phyloP scores from a whole-genome alignment of 148 eudicot genomes.

The Polygonum aviculare region DNA sequence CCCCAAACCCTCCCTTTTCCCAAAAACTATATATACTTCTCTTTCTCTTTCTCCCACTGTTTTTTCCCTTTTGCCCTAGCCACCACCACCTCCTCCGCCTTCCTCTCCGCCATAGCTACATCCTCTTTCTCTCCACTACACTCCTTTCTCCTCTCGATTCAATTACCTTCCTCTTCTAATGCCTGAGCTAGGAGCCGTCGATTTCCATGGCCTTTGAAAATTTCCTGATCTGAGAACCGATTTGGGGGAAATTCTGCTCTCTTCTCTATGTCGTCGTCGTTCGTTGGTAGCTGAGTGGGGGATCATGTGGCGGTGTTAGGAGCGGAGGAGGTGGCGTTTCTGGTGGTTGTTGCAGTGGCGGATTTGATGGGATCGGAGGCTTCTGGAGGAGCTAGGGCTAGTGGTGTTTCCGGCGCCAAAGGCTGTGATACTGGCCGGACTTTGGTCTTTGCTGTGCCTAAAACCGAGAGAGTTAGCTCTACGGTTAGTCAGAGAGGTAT shows the following conservation, averaged over 20 bases:
- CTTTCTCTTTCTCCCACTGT: slow-evolving; percentile 21
- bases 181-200: background rate
- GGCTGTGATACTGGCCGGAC: slow-evolving; percentile 22
- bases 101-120: slow-evolving; percentile 20
- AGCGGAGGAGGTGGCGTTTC: slow-evolving; percentile 30
- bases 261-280: background rate
- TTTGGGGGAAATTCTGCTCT: background rate
- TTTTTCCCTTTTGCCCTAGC: slow-evolving; percentile 43
- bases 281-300: background rate
- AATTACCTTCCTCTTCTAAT: background rate
- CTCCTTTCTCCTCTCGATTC: background rate
- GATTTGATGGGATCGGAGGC: slow-evolving; percentile 60
- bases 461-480: slow-evolving; percentile 23
- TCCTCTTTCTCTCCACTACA: slow-evolving; percentile 7
- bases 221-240: background rate
- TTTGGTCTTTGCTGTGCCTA: slow-evolving; percentile 20
- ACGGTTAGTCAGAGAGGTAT: slow-evolving; percentile 27
- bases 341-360: slow-evolving; percentile 24
- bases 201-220: background rate
- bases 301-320: slow-evolving; percentile 30
- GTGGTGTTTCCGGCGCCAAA: slow-evolving; percentile 30
- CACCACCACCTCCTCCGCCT: slow-evolving; percentile 24
- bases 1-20: slow-evolving; percentile 42
- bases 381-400: slow-evolving; percentile 29
- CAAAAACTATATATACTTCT: slow-evolving; percentile 83